Evolutionary conservation across 306 rosid genomes (phyloP).

Genomic region (Prunus campanulata): DNA sequence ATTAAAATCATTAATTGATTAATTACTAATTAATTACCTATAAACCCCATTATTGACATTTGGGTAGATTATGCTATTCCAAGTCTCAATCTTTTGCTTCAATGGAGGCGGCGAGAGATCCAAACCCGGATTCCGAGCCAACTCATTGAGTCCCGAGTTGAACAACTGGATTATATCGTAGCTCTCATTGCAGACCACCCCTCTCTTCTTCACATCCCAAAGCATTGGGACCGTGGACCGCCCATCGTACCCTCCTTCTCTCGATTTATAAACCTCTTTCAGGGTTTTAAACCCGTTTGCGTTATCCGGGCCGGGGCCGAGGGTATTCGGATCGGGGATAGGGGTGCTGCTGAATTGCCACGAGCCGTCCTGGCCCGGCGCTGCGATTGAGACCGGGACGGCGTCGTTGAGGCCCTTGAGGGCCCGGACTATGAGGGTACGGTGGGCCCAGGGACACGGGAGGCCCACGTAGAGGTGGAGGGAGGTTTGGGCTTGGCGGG

Average conservation of each 20-base stretch:
- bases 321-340: slow-evolving; percentile 3
- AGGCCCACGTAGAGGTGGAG: slow-evolving; percentile 85
- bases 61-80: slow-evolving; percentile 76
- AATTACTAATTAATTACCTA: slow-evolving; percentile 35
- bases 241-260: slow-evolving; percentile 68
- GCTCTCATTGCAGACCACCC: slow-evolving; percentile 82
- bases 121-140: slow-evolving; percentile 57
- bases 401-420: slow-evolving; percentile 75
- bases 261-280: slow-evolving; percentile 63
- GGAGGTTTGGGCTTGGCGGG: slow-evolving; percentile 11
- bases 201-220: slow-evolving; percentile 50
- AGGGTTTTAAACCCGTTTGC: slow-evolving; percentile 58
- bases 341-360: slow-evolving; percentile 57
- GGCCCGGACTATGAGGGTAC: slow-evolving; percentile 77
- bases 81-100: slow-evolving; percentile 62
- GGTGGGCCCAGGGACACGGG: slow-evolving; percentile 98
- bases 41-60: slow-evolving; percentile 88
- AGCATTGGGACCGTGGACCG: slow-evolving; percentile 83
- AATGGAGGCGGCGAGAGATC: slow-evolving; percentile 64
- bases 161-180: slow-evolving; percentile 63
- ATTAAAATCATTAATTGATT: too few relatives aligned
- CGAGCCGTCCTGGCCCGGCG: slow-evolving; percentile 76
- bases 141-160: slow-evolving; percentile 63
- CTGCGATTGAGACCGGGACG: slow-evolving; percentile 64
- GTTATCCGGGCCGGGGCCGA: slow-evolving; percentile 50